Evolutionary conservation across 768 basidiomycete genomes (phyloP).

Genomic region (Rhodotorula babjevae): DNA sequence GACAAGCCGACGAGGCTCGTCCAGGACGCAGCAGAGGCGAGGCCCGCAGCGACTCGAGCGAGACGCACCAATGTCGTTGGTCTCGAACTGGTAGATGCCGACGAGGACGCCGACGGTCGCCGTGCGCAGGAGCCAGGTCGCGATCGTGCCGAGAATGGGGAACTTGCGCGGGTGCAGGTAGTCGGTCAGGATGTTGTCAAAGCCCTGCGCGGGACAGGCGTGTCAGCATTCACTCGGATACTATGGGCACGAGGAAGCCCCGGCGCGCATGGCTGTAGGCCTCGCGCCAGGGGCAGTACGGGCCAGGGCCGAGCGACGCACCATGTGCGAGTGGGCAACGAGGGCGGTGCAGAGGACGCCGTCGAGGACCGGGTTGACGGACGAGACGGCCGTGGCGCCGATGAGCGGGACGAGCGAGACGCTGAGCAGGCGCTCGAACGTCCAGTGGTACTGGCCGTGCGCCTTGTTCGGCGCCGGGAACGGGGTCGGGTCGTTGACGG

Average conservation of each 20-base stretch:
- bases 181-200: constrained; percentile 72
- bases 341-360: constrained; percentile 80
- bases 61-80: constrained; percentile 86
- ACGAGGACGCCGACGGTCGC: constrained; percentile 75
- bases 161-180: constrained; percentile 92
- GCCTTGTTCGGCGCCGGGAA: constrained; percentile 64
- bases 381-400: constrained; percentile 75
- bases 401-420: constrained; percentile 84
- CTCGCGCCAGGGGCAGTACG: too few species aligned
- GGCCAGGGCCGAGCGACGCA: constrained; percentile 55
- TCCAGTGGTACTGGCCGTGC: constrained; percentile 86
- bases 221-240: not conserved
- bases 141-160: constrained; percentile 66
- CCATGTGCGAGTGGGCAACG: constrained; percentile 92
- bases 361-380: constrained; percentile 78
- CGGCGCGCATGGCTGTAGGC: too few species aligned
- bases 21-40: too few species aligned
- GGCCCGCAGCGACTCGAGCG: constrained; percentile 5
- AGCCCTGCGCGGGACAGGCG: constrained; percentile 51
- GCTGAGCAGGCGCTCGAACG: constrained; percentile 86
- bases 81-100: constrained; percentile 97
- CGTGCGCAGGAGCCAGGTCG: constrained; percentile 70
- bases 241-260: too few species aligned
- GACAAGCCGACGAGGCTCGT: not conserved
- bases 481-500: constrained; percentile 87